phyloP scores from a whole-genome alignment of 2,329 filamentous ascomycete species.

The Hypoxylon rubiginosum region DNA sequence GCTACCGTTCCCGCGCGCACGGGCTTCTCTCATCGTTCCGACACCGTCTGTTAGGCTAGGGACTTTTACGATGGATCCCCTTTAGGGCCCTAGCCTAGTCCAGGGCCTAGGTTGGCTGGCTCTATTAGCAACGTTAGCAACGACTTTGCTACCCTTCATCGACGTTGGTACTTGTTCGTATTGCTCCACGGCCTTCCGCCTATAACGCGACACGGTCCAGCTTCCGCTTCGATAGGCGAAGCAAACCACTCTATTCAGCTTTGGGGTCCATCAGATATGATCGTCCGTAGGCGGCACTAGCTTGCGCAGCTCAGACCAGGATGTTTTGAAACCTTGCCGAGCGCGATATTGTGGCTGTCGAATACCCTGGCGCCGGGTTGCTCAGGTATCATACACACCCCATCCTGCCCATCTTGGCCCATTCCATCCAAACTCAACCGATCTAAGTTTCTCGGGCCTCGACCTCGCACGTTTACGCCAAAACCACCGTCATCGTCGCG shows the following conservation, averaged over 20 bases:
- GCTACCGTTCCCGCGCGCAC: constrained; percentile 44
- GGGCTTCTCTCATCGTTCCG: constrained; percentile 33
- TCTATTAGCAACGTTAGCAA: constrained; percentile 36
- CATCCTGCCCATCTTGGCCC: constrained; percentile 23
- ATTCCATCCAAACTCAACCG: constrained; percentile 30
- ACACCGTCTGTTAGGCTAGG: constrained; percentile 30
- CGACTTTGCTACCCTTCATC: constrained; percentile 30
- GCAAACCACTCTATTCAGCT: constrained; percentile 33
- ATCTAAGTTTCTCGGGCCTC: constrained; percentile 31
- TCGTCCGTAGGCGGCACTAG: constrained; percentile 33
- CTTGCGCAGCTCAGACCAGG: constrained; percentile 39
- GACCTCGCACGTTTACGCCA: constrained; percentile 37
- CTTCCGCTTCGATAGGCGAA: constrained; percentile 18
- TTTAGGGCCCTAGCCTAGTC: too few relatives aligned
- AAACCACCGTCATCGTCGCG: constrained; percentile 31
- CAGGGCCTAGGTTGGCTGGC: constrained; percentile 18
- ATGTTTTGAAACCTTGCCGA: constrained; percentile 38
- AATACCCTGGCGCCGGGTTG: constrained; percentile 34
- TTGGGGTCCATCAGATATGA: constrained; percentile 32
- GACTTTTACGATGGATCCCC: constrained; percentile 36
- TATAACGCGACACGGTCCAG: constrained; percentile 16
- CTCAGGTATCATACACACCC: constrained; percentile 37
- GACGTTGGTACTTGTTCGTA: constrained; percentile 25
- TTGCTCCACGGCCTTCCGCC: constrained; percentile 19
- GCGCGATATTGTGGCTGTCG: constrained; percentile 36